A percentile compares a stretch with the other conserved stretches of the same genome.
phyloP scores from a whole-genome alignment of 2,329 filamentous ascomycete species.

The Trichoderma harzianum region DNA sequence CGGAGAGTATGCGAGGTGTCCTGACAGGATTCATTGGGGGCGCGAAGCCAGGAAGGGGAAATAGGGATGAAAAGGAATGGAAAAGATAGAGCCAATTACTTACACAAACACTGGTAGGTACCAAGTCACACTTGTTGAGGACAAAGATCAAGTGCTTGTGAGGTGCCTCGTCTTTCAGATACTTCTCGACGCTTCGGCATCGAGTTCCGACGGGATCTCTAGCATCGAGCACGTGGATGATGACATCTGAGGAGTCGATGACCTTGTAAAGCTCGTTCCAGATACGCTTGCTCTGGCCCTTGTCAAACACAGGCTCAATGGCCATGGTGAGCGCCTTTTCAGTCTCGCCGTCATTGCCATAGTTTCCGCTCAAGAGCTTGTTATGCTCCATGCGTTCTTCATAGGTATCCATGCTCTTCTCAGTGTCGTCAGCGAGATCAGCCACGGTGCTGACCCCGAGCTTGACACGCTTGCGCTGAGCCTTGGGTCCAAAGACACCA shows the following conservation, averaged over 20 bases:
- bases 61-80: slow-evolving; percentile 16
- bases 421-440: slow-evolving; percentile 76
- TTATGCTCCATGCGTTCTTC: slow-evolving; percentile 76
- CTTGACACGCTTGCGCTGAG: slow-evolving; percentile 89
- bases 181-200: slow-evolving; percentile 77
- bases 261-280: slow-evolving; percentile 97
- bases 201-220: slow-evolving; percentile 86
- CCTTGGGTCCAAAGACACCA: slow-evolving; percentile 89
- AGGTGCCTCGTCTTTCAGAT: slow-evolving; percentile 85
- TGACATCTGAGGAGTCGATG: slow-evolving; percentile 91
- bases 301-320: slow-evolving; percentile 85
- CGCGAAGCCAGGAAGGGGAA: slow-evolving; percentile 18
- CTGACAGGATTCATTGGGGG: slow-evolving; percentile 75
- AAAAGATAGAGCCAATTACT: slow-evolving; percentile 47
- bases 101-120: slow-evolving; percentile 92
- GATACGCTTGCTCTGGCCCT: slow-evolving; percentile 92
- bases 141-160: slow-evolving; percentile 78
- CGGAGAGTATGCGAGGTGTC: slow-evolving; percentile 67
- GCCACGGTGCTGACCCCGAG: slow-evolving; percentile 76
- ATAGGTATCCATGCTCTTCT: slow-evolving; percentile 78
- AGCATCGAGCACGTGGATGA: slow-evolving; percentile 91
- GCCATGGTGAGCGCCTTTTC: slow-evolving; percentile 51
- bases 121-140: slow-evolving; percentile 63
- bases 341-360: slow-evolving; percentile 51
- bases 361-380: slow-evolving; percentile 68